These are phyloP conservation scores for Centaurea solstitialis DNA, from an alignment of 129 eudicot genomes.

Conservation along the genomic window DNA sequence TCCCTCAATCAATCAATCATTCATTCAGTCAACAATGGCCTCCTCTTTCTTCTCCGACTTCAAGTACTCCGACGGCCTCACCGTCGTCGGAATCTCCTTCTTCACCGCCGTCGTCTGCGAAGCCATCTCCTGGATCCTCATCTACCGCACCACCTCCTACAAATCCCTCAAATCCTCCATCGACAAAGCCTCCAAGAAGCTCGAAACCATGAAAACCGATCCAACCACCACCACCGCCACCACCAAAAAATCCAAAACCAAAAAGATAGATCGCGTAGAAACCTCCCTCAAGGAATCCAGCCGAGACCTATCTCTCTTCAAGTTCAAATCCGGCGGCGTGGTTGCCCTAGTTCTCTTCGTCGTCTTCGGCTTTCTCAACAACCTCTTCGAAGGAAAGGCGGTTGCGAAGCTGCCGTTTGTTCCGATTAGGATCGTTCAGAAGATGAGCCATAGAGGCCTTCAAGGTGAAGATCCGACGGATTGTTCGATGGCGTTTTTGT, in stretches of 20 bases:
- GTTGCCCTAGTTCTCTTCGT: conserved; percentile 80
- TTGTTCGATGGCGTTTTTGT: conserved; percentile 98
- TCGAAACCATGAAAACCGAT: conserved; percentile 83
- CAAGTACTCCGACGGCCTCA: conserved; percentile 73
- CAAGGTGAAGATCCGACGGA: conserved; percentile 87
- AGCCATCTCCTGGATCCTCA: conserved; percentile 77
- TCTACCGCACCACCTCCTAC: conserved; percentile 93
- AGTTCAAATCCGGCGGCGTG: conserved; percentile 91
- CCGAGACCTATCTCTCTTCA: conserved; percentile 79
- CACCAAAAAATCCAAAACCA: conserved; percentile 60
- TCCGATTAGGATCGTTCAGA: conserved; percentile 75
- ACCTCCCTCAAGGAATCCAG: conserved; percentile 74
- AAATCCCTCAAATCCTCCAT: conserved; percentile 92
- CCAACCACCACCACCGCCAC: conserved; percentile 24
- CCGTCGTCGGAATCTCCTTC: conserved; percentile 73
- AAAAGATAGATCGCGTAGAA: conserved; percentile 89
- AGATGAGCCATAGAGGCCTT: conserved; percentile 91
- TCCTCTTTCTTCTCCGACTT: conserved; percentile 41
- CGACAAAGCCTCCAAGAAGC: conserved; percentile 90
- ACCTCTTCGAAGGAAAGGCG: conserved; percentile 74
- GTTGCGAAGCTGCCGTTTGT: conserved; percentile 96
- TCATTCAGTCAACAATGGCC: conserved; percentile 46
- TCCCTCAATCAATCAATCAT: conserved; percentile 12
- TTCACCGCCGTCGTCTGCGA: conserved; percentile 85
- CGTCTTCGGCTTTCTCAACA: conserved; percentile 77